phyloP scores from a whole-genome alignment of 2,329 filamentous ascomycete genomes.

The Calonectria crousiana region DNA sequence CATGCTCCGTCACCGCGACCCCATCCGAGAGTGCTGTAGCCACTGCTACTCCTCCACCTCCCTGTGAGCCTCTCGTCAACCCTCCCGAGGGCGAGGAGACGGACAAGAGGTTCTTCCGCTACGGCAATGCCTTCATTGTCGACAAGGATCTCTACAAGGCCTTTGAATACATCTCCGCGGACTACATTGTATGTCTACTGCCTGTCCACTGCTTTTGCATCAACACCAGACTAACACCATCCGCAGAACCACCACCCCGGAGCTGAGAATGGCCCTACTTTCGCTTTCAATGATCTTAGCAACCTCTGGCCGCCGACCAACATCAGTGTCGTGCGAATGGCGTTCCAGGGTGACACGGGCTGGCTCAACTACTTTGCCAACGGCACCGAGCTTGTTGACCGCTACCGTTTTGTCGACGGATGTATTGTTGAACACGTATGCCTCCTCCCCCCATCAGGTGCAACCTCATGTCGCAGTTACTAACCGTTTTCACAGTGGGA shows the following conservation, averaged over 20 bases:
- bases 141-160: not conserved
- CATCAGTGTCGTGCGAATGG: not conserved
- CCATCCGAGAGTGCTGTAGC: not conserved
- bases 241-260: not conserved
- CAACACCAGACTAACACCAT: not conserved
- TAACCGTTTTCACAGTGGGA: not conserved
- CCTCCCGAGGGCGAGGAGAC: not conserved
- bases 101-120: conserved; percentile 4
- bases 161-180: not conserved
- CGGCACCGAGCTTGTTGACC: not conserved
- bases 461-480: not conserved
- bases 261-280: not conserved
- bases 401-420: not conserved
- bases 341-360: not conserved
- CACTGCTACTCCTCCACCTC: not conserved
- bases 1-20: not conserved
- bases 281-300: not conserved
- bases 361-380: conserved; percentile 2
- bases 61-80: not conserved
- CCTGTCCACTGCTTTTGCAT: not conserved
- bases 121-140: not conserved
- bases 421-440: conserved; percentile 7
- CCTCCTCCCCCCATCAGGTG: not conserved
- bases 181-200: not conserved
- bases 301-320: not conserved